Base-by-base conservation (phyloP, 495 filamentous ascomycete genomes). In the Lasiosphaeria ovina region DNA sequence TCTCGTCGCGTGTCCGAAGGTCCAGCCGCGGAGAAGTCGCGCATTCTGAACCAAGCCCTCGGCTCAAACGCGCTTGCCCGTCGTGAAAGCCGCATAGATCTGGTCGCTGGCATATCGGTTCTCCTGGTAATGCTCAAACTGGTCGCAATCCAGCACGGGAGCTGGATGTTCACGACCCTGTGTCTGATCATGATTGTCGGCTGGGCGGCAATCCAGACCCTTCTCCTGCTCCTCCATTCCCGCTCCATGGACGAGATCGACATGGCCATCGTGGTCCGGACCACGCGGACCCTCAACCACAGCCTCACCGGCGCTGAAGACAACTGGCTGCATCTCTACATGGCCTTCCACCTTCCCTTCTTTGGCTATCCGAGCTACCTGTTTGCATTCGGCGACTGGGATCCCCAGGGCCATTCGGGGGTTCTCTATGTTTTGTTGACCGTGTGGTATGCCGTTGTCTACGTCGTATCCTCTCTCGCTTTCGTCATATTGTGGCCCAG, bases 61-160 rank as follows among this genome's bases (percentile, higher is more conserved):
- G 50, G n/a, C 9, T 53, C 50, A 1, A 32, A 53, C 33, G 31
- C 50, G 4, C 50, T 34, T 6, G 50, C 50, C 50, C 50, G 31
- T 8, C 50, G 31, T n/a, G 16, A 53, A 34, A 34, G 50, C n/a
- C 31, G n/a, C 16, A 53, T 53, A 1, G n/a, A n/a, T 2, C 10
- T 12, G 16, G 31, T 53, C 4, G 34, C 33, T 0, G 9, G 10
- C 33, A 9, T 53, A 8, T 53, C 50, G 1, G 50, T 53, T 12
- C 34, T 53, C 33, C n/a, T 53, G n/a, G 11, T 53, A 8, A 11
- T 33, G 9, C 10, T 53, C 50, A 53, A 53, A 31, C n/a, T 53
- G 9, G 9, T 53, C n/a, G 17, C 50, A n/a, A 32, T 53, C 33
- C 10, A n/a, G 17, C 9, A 31, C 24, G 50, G n/a, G 5, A 32